Evolutionary conservation across 768 basidiomycete genomes (phyloP).

Genomic region (Tulasnella sp.): DNA sequence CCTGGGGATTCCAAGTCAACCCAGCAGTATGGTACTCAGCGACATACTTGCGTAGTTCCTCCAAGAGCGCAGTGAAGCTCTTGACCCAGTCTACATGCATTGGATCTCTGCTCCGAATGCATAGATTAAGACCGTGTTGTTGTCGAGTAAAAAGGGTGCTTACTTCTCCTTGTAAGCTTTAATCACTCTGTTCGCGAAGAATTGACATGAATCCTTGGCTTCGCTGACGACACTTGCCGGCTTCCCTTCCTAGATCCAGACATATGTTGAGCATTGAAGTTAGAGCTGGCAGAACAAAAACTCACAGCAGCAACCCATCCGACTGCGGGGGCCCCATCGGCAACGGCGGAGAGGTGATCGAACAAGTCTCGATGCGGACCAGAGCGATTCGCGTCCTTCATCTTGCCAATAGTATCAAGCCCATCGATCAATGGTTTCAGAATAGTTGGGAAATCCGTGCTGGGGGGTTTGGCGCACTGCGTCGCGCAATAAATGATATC

Average conservation of each 20-base stretch:
- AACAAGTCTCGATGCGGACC: slow-evolving; percentile 63
- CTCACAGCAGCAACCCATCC: slow-evolving; percentile 84
- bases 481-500: slow-evolving; percentile 54
- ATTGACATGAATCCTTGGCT: slow-evolving; percentile 74
- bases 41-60: slow-evolving; percentile 72
- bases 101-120: slow-evolving; percentile 46
- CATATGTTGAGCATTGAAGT: background rate
- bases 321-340: slow-evolving; percentile 67
- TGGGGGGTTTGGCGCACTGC: slow-evolving; percentile 65
- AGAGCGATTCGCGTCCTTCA: slow-evolving; percentile 59
- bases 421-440: slow-evolving; percentile 57
- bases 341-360: slow-evolving; percentile 67
- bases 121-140: background rate
- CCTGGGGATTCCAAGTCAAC: slow-evolving; percentile 79
- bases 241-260: slow-evolving; percentile 43
- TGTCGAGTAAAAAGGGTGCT: slow-evolving; percentile 21
- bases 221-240: slow-evolving; percentile 73
- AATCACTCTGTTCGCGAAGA: slow-evolving; percentile 81
- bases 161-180: slow-evolving; percentile 92
- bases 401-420: slow-evolving; percentile 63
- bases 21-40: slow-evolving; percentile 79
- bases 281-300: slow-evolving; percentile 4
- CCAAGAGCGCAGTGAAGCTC: slow-evolving; percentile 54
- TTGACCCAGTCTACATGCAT: slow-evolving; percentile 86
- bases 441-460: slow-evolving; percentile 42